phyloP scores from a whole-genome alignment of 257 asterid species.

The Nicotiana undulata region DNA sequence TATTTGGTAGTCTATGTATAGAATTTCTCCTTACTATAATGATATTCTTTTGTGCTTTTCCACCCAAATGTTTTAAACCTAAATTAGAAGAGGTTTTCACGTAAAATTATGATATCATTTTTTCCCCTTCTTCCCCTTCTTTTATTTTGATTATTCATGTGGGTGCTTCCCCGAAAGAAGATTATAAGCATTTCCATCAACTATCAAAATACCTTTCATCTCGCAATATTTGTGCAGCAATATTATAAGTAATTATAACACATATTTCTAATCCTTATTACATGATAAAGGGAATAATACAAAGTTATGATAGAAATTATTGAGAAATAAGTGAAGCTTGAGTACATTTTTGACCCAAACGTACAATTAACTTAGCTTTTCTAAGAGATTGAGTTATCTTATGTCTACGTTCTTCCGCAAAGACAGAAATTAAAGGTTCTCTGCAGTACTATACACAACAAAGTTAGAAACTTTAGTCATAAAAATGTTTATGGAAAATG shows the following conservation, averaged over 20 bases:
- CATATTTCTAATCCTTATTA: no score
- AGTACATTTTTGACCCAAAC: neutral
- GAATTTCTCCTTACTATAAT: neutral
- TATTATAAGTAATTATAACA: no score
- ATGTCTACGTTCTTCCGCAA: neutral
- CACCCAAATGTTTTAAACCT: neutral
- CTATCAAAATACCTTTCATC: no score
- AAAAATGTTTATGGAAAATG: neutral
- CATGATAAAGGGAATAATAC: neutral
- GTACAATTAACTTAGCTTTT: neutral
- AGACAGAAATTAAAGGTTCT: neutral
- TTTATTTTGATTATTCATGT: no score
- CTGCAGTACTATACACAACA: neutral
- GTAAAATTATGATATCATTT: neutral
- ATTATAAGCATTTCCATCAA: no score
- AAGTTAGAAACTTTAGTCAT: neutral
- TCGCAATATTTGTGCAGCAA: no score
- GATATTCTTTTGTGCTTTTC: neutral
- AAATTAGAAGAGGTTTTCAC: neutral
- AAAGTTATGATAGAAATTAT: neutral
- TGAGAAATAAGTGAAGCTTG: neutral
- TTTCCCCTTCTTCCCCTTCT: no score
- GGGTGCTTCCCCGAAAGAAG: no score
- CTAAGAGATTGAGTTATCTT: neutral
- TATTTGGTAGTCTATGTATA: no score